phyloP scores from a whole-genome alignment of 2,329 filamentous ascomycete species.

The Leptosphaerulina australis region DNA sequence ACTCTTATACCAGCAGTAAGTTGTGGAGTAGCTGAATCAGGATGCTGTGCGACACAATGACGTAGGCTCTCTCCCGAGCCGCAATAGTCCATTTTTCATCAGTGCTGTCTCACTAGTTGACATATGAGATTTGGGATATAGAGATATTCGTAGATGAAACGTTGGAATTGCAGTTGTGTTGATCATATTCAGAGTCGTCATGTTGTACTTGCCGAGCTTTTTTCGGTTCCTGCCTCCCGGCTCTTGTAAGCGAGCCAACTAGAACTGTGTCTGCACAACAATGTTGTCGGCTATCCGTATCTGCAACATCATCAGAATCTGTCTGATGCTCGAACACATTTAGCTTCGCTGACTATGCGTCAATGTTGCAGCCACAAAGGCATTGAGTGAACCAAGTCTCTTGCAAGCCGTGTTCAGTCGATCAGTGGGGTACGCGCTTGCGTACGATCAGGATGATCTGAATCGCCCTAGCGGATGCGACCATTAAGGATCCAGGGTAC shows the following conservation, averaged over 20 bases:
- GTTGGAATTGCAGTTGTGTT: neutral
- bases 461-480: neutral
- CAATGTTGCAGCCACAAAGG: no score
- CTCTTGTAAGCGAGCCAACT: conserved; percentile 4
- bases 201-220: neutral
- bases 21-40: conserved; percentile 5
- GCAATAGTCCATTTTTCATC: no score
- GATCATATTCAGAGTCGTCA: neutral
- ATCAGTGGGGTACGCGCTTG: neutral
- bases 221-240: conserved; percentile 6
- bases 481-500: neutral
- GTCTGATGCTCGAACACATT: neutral
- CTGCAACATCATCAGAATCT: neutral
- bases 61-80: neutral
- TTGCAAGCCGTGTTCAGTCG: neutral
- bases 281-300: no score
- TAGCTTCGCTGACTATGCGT: neutral
- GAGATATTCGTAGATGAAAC: no score
- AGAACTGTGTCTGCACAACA: neutral
- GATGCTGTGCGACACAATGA: neutral
- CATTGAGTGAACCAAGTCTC: neutral
- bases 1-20: conserved; percentile 1
- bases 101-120: no score
- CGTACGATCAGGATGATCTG: neutral
- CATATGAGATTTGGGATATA: no score